Evolutionary conservation across 179 eudicot genomes (phyloP), one percentile per base, ranked within the genome.

Genomic region (Gypsophila paniculata): DNA sequence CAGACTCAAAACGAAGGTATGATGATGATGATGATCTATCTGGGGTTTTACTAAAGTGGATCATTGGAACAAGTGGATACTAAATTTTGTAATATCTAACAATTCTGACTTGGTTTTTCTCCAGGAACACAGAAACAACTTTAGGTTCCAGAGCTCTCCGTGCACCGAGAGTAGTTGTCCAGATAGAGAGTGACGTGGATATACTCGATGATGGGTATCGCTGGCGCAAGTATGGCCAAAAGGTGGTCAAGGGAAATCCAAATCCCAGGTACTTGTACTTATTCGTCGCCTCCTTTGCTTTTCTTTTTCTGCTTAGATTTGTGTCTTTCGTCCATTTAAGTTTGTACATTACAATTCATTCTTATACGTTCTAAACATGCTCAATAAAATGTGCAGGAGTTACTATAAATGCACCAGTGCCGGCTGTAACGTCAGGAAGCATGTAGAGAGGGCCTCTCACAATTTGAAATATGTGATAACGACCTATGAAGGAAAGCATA

Each of bases 401-500:
- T 88, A 90, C 75, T 90, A 88, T 82, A 90, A 85, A 77, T 90
- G 96, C 78, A 90, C 92, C 17, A 83, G 82, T 53, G 76, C 80
- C 13, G 96, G 90, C 46, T 88, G 96, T 79, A 74, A 71, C 6
- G 92, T 90, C 49, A 79, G 87, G 79, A 90, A 90, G 77, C 92
- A 88, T 49, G 88, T 90, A 2, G 93, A 90, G 72, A 81, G 96
- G 79, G 93, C 91, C 17, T 79, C 89, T 5, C 83, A 85, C 49
- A 46, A 90, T 68, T 61, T 78, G 55, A 90, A 86, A 79, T 81
- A 23, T 19, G 85, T 90, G 29, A 73, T 86, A 29, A 88, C 89
- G 46, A 81, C 93, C 1, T 90, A 90, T 22, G 91, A 86, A 66
- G 93, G 93, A 25, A 90, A 86, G 62, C 96, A 90, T 76, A 84